Evolutionary conservation across 495 filamentous ascomycete genomes (phyloP).

Genomic region (Aspergillus homomorphus): DNA sequence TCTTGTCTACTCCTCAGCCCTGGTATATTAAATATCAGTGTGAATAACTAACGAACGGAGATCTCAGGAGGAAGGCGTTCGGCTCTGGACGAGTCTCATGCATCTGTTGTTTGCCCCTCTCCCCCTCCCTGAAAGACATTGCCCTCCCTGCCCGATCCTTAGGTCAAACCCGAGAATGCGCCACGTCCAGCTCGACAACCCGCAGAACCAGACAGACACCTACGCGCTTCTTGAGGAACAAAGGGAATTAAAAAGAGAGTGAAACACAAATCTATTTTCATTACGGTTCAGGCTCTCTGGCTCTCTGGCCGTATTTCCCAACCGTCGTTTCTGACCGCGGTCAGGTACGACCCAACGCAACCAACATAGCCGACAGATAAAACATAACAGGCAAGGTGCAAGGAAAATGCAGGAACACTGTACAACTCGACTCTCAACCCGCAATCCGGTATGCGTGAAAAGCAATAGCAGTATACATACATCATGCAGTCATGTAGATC

Average conservation of each 20-base stretch:
- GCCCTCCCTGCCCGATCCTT: neutral
- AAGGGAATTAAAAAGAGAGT: neutral
- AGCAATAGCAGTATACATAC: constrained; percentile 36
- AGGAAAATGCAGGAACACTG: constrained; percentile 23
- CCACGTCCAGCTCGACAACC: too few species aligned
- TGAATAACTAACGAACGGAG: neutral
- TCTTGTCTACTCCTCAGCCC: neutral
- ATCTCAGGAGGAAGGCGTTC: neutral
- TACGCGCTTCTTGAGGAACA: too few species aligned
- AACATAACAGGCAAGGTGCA: constrained; percentile 12
- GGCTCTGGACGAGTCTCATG: neutral
- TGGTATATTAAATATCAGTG: neutral
- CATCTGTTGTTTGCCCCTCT: neutral
- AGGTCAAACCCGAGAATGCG: too few species aligned
- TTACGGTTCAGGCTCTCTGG: neutral
- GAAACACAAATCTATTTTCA: constrained; percentile 11
- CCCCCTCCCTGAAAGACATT: neutral
- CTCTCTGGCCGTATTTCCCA: constrained; percentile 1
- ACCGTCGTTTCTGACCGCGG: constrained; percentile 6
- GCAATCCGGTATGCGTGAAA: constrained; percentile 18
- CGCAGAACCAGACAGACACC: neutral
- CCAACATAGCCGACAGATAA: neutral
- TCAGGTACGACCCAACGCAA: constrained; percentile 1
- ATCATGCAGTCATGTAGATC: constrained; percentile 41
- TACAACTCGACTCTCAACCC: constrained; percentile 21